These are phyloP conservation scores for Noccaea caerulescens DNA, from an alignment of 345 rosid species.

Conservation along the genomic window DNA sequence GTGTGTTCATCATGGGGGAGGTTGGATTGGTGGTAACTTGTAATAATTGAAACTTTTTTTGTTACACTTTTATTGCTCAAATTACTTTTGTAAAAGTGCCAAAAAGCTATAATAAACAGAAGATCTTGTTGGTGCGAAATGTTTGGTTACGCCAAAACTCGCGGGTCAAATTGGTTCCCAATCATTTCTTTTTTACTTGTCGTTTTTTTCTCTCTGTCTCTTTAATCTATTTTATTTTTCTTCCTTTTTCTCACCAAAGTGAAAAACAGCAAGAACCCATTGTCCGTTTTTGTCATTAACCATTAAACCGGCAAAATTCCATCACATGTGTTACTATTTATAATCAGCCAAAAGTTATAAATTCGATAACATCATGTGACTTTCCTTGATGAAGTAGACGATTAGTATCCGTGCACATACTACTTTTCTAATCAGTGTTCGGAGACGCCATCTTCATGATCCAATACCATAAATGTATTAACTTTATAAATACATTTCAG, in stretches of 20 bases:
- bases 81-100: slow-evolving; percentile 44
- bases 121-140: slow-evolving; percentile 43
- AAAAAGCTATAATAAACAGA: slow-evolving; percentile 41
- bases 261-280: slow-evolving; percentile 35
- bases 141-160: slow-evolving; percentile 46
- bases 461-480: slow-evolving; percentile 30
- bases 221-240: not conserved
- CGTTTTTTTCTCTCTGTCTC: not conserved
- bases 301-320: not conserved
- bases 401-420: slow-evolving; percentile 4
- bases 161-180: slow-evolving; percentile 42
- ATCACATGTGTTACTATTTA: not conserved
- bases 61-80: slow-evolving; percentile 39
- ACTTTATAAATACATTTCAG: not conserved
- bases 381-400: slow-evolving; percentile 17
- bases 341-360: not conserved
- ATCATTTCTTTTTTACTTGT: slow-evolving; percentile 28
- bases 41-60: slow-evolving; percentile 40
- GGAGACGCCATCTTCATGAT: slow-evolving; percentile 8
- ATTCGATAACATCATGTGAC: not conserved
- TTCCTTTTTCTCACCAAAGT: slow-evolving; percentile 3
- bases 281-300: slow-evolving; percentile 1
- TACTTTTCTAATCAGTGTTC: not conserved
- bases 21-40: slow-evolving; percentile 42
- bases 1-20: slow-evolving; percentile 42